Base-by-base conservation (phyloP, 305 asterid genomes). In the Rubia peregrina region DNA sequence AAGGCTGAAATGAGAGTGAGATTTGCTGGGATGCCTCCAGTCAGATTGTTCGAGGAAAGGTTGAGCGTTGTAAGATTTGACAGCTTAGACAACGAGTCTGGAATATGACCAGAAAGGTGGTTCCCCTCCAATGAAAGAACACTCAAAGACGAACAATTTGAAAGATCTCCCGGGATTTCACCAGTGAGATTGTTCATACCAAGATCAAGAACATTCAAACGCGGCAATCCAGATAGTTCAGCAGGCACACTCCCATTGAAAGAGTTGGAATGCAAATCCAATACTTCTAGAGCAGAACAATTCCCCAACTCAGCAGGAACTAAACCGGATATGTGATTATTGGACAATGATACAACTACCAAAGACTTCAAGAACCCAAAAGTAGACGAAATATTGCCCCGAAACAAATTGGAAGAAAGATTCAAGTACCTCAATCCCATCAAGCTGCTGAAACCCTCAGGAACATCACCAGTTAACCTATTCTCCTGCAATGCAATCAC, bases 401-500 rank as follows among this genome's bases (percentile, higher is more conserved):
- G 82, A 78, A 88, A 81, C 33, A 81, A 78, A 85, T 90, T 90
- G 77, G 74, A 78, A 22, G 96, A 90, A 33, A 89, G 89, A 79
- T 89, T 83, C 74, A 89, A 73, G 77, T 86, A 78, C 69, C 73
- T 80, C 71, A 87, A 67, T 43, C 87, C 87, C 51, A 77, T 55
- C 74, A 89, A 83, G 75, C 90, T 86, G 67, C 90, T 87, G 62
- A 89, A 77, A 67, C 95, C 94, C 74, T 83, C 92, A 33, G 89
- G 90, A 76, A 89, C 79, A 69, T 78, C 77, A 30, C 96, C 95
- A 12, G 83, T 78, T 33, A 90, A 71, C 41, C 49, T 64, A 69
- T 90, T 90, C 69, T 85, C 95, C 69, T 90, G 87, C 82, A 90
- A 76, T 19, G 92, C 92, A 63, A 88, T 80, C 73, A 83, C 87